Conservation (phyloP, 805 yeast species). For the Ogataea naganishii region DNA sequence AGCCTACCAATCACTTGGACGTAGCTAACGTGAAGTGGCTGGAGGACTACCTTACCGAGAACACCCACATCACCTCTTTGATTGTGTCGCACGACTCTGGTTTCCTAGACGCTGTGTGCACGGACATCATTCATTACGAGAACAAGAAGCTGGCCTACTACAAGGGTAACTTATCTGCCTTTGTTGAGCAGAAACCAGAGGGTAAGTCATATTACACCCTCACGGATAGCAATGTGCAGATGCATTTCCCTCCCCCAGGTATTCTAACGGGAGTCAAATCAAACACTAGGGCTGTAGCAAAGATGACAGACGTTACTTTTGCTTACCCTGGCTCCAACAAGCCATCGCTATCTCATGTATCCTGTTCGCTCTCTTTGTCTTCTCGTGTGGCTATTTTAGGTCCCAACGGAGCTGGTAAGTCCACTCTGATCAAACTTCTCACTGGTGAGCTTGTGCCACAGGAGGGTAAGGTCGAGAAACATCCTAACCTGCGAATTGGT, state of each 20-base stretch:
- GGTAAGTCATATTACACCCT: conserved; percentile 93
- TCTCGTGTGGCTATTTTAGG: conserved; percentile 96
- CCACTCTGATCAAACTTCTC: conserved; percentile 85
- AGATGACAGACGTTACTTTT: conserved; percentile 74
- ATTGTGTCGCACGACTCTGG: conserved; percentile 98
- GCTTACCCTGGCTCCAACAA: conserved; percentile 83
- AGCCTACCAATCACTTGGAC: conserved; percentile 98
- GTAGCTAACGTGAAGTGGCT: conserved; percentile 91
- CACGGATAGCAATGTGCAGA: conserved; percentile 85
- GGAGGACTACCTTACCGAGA: conserved; percentile 73
- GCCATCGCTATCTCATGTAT: conserved; percentile 71
- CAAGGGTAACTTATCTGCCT: conserved; percentile 90
- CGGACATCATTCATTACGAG: conserved; percentile 95
- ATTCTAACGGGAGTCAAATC: conserved; percentile 95
- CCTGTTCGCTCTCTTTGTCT: conserved; percentile 88
- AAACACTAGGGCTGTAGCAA: conserved; percentile 76
- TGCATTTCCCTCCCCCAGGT: conserved; percentile 99
- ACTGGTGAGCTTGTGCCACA: conserved; percentile 89
- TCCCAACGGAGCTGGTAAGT: conserved; percentile 98
- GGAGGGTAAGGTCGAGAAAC: conserved; percentile 89
- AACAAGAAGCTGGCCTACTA: conserved; percentile 90
- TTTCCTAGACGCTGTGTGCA: conserved; percentile 89
- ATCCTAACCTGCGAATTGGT: conserved; percentile 96
- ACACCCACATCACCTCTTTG: conserved; percentile 84
- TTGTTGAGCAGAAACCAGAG: conserved; percentile 88